phyloP scores from a whole-genome alignment of 306 rosid genomes.

The Lathyrus sativus region DNA sequence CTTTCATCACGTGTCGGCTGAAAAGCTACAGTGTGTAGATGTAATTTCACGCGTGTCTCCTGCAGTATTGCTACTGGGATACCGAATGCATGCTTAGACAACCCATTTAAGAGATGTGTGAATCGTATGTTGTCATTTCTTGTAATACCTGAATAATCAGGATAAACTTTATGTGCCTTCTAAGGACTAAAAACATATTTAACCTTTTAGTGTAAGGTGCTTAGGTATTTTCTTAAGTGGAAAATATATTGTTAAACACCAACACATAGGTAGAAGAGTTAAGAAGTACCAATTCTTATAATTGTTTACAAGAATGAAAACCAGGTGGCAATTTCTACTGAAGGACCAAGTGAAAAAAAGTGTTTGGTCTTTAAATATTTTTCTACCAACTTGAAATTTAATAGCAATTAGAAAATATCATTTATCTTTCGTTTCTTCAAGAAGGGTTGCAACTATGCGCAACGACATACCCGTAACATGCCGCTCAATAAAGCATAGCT shows the following conservation, averaged over 20 bases:
- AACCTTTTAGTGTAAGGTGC: neutral
- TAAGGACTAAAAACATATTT: neutral
- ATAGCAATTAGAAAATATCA: conserved; percentile 20
- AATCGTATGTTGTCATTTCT: conserved; percentile 2
- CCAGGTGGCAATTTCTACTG: neutral
- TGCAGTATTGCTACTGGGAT: neutral
- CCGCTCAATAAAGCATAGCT: conserved; percentile 32
- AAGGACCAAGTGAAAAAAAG: conserved; percentile 7
- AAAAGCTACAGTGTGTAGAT: neutral
- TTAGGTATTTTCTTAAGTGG: neutral
- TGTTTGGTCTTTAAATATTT: conserved; percentile 14
- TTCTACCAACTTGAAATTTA: conserved; percentile 30
- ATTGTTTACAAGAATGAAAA: neutral
- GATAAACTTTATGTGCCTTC: neutral
- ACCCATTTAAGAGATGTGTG: conserved; percentile 21
- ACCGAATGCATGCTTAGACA: neutral
- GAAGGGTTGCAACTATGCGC: conserved; percentile 12
- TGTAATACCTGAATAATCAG: conserved; percentile 18
- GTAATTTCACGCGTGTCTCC: neutral
- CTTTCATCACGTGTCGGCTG: neutral
- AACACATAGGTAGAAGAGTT: neutral
- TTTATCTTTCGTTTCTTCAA: conserved; percentile 20
- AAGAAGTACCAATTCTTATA: neutral
- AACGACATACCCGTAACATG: conserved; percentile 30
- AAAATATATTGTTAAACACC: neutral